A percentile compares a stretch with the other conserved stretches of the same genome.
Evolutionary conservation across 176 grass and related monocot genomes (phyloP).

Genomic region (Poa pratensis): DNA sequence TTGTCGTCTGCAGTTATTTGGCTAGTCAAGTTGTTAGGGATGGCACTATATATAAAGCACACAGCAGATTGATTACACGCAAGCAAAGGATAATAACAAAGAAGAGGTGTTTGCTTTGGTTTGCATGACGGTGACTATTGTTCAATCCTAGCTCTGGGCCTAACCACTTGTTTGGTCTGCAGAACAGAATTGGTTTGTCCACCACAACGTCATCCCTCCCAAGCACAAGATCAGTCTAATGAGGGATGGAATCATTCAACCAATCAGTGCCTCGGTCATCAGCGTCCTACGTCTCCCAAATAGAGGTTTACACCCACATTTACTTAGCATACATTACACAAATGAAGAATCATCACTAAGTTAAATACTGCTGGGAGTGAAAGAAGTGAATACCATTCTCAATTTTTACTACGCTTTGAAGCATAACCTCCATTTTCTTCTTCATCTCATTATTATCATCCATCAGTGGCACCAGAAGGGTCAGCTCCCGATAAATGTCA

Average conservation of each 20-base stretch:
- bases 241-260: neutral
- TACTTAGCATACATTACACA: neutral
- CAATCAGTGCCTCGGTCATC: neutral
- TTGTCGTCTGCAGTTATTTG: conserved; percentile 3
- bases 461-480: conserved; percentile 87
- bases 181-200: neutral
- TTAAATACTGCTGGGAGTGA: conserved; percentile 33
- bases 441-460: conserved; percentile 96
- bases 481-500: conserved; percentile 92
- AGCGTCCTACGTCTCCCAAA: neutral
- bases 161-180: neutral
- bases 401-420: conserved; percentile 95
- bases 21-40: neutral
- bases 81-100: conserved; percentile 2
- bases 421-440: conserved; percentile 99
- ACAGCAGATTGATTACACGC: neutral
- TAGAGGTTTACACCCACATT: conserved; percentile 6
- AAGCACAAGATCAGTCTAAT: neutral
- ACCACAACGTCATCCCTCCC: neutral
- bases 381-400: conserved; percentile 86
- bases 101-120: neutral
- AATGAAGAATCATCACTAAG: conserved; percentile 14
- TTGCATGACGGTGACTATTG: neutral
- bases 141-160: neutral
- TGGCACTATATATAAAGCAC: conserved; percentile 4